phyloP scores from a whole-genome alignment of 768 basidiomycete species.

The Leccinum subgranulosum region DNA sequence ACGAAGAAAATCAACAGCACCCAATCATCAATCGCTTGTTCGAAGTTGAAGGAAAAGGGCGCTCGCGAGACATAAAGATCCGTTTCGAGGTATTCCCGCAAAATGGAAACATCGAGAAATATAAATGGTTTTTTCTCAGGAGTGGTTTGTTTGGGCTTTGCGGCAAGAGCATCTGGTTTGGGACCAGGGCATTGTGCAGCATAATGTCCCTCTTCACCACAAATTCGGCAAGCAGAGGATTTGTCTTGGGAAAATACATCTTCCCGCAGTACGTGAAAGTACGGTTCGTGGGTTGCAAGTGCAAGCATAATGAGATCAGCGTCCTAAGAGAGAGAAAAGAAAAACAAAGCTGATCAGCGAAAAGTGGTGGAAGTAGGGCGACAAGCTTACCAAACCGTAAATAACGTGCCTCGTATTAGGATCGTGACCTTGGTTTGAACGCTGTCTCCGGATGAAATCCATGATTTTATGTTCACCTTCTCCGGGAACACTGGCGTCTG shows the following conservation, averaged over 20 bases:
- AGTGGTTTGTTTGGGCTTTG: slow-evolving; percentile 44
- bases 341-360: slow-evolving; percentile 10
- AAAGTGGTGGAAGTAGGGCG: background rate
- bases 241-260: slow-evolving; percentile 93
- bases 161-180: slow-evolving; percentile 54
- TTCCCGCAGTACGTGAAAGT: slow-evolving; percentile 95
- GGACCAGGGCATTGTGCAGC: slow-evolving; percentile 90
- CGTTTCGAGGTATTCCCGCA: slow-evolving; percentile 97
- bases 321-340: slow-evolving; percentile 52
- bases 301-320: slow-evolving; percentile 99
- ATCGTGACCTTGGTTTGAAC: slow-evolving; percentile 84
- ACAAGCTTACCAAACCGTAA: slow-evolving; percentile 78
- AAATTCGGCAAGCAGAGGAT: slow-evolving; percentile 80
- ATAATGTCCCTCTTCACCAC: slow-evolving; percentile 93
- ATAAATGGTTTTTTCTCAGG: slow-evolving; percentile 90
- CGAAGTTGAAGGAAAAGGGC: slow-evolving; percentile 87
- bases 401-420: slow-evolving; percentile 96
- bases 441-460: slow-evolving; percentile 93
- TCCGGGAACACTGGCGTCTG: slow-evolving; percentile 95
- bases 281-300: slow-evolving; percentile 96
- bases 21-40: slow-evolving; percentile 99
- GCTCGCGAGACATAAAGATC: slow-evolving; percentile 82
- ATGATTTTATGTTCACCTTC: slow-evolving; percentile 99
- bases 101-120: slow-evolving; percentile 93
- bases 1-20: slow-evolving; percentile 99